Evolutionary conservation across 331 rosid species (phyloP).

Genomic region (Acacia concinna): DNA sequence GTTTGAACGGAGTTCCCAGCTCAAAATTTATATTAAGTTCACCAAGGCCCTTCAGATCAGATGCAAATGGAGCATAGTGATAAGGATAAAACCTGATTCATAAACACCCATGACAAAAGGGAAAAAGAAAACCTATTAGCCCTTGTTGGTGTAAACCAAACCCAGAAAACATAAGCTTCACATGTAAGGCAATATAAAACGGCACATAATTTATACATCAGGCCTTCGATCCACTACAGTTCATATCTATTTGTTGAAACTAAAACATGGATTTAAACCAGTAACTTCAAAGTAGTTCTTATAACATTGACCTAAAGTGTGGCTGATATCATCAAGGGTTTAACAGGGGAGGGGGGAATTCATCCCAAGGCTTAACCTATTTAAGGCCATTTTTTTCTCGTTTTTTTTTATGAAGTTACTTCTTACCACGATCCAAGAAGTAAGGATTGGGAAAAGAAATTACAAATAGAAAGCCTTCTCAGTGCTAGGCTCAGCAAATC

Average conservation of each 20-base stretch:
- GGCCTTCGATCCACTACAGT: neutral
- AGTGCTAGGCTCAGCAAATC: neutral
- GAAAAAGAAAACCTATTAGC: neutral
- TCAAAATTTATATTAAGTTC: constrained; percentile 63
- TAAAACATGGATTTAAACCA: neutral
- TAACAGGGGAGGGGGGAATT: neutral
- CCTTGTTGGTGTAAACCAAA: neutral
- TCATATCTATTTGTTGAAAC: neutral
- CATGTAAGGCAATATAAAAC: neutral
- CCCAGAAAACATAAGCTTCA: neutral
- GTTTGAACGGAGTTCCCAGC: constrained; percentile 87
- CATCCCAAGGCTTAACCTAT: neutral
- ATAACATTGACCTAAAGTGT: neutral
- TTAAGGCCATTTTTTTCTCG: neutral
- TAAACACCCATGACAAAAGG: neutral
- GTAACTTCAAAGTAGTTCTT: neutral
- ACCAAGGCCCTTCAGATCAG: constrained; percentile 83
- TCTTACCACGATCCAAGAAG: neutral
- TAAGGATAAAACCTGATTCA: constrained; percentile 92
- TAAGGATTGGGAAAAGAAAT: neutral
- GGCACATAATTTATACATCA: neutral
- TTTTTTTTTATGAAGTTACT: neutral
- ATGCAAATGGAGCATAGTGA: constrained; percentile 97
- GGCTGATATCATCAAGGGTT: neutral
- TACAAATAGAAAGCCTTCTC: constrained; percentile 17